A percentile compares a stretch with the other conserved stretches of the same genome.
phyloP scores from a whole-genome alignment of 2,329 filamentous ascomycete species.

The Sporothrix humicola region DNA sequence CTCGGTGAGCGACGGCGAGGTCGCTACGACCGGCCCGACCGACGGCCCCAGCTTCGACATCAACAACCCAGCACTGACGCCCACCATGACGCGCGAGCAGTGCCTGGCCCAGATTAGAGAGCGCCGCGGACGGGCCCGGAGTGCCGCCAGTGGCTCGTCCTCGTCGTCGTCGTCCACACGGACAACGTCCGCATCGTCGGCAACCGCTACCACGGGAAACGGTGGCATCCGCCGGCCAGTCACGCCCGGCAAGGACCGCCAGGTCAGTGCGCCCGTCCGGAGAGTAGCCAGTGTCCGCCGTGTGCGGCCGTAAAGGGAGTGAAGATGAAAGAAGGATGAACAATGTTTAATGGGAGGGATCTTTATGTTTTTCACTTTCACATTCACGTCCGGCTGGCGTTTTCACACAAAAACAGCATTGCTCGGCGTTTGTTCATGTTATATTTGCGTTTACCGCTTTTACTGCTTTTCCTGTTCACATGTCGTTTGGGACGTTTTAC shows the following conservation, averaged over 20 bases:
- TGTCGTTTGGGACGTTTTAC: not conserved
- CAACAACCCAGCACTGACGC: constrained; percentile 64
- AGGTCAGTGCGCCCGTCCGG: constrained; percentile 38
- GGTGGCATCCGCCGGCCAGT: constrained; percentile 33
- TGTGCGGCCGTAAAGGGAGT: constrained; percentile 1
- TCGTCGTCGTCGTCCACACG: constrained; percentile 28
- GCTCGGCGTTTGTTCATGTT: constrained; percentile 9
- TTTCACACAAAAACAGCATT: constrained; percentile 9
- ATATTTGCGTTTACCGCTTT: not conserved
- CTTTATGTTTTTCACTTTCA: not conserved
- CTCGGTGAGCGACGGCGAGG: constrained; percentile 27
- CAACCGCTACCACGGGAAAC: not conserved
- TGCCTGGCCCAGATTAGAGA: constrained; percentile 77
- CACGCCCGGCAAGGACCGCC: constrained; percentile 37
- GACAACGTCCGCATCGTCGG: not conserved
- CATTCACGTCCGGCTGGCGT: constrained; percentile 11
- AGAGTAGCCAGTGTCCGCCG: constrained; percentile 34
- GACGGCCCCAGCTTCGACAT: constrained; percentile 56
- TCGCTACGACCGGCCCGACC: not conserved
- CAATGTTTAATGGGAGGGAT: not conserved
- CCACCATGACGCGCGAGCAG: constrained; percentile 73
- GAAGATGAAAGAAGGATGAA: not conserved
- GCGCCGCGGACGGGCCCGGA: constrained; percentile 72
- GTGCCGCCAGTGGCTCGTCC: constrained; percentile 50
- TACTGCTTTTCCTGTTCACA: not conserved